These are phyloP conservation scores for Kuraishia hungarica DNA, from an alignment of 805 yeast genomes.

Conservation along the genomic window DNA sequence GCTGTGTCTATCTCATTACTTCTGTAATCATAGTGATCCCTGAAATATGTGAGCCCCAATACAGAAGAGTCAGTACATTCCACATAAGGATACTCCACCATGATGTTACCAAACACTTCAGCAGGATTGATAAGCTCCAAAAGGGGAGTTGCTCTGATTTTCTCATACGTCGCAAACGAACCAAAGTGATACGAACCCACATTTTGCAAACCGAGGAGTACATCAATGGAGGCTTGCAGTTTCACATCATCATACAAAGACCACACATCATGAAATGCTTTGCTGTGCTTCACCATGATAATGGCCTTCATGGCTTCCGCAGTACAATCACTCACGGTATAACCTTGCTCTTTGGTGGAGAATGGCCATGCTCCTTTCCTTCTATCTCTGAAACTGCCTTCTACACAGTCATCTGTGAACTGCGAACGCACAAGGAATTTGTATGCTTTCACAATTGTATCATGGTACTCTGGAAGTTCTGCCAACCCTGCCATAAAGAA, in stretches of 20 bases:
- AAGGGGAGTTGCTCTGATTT: conserved; percentile 68
- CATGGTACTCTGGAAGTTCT: conserved; percentile 54
- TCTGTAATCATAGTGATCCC: conserved; percentile 57
- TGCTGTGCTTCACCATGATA: conserved; percentile 75
- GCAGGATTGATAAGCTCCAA: conserved; percentile 87
- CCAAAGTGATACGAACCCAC: conserved; percentile 74
- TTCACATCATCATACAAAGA: conserved; percentile 37
- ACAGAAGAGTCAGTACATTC: conserved; percentile 97
- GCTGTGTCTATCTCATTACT: conserved; percentile 58
- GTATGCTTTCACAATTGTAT: conserved; percentile 56
- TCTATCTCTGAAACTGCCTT: conserved; percentile 74
- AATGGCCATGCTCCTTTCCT: conserved; percentile 94
- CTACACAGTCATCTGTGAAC: conserved; percentile 69
- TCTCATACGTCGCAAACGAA: conserved; percentile 88
- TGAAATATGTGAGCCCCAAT: conserved; percentile 76
- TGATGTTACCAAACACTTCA: conserved; percentile 94
- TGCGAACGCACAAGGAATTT: conserved; percentile 74
- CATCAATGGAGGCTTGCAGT: conserved; percentile 66
- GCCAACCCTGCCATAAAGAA: conserved; percentile 73
- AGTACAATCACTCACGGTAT: conserved; percentile 93
- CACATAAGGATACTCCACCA: conserved; percentile 98
- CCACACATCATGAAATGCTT: conserved; percentile 33
- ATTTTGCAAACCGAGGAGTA: conserved; percentile 71
- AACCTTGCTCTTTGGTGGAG: conserved; percentile 92
- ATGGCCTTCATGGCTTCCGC: conserved; percentile 94